These are phyloP conservation scores for Catunica adiposa DNA, from an alignment of 2,329 filamentous ascomycete genomes.

Conservation along the genomic window DNA sequence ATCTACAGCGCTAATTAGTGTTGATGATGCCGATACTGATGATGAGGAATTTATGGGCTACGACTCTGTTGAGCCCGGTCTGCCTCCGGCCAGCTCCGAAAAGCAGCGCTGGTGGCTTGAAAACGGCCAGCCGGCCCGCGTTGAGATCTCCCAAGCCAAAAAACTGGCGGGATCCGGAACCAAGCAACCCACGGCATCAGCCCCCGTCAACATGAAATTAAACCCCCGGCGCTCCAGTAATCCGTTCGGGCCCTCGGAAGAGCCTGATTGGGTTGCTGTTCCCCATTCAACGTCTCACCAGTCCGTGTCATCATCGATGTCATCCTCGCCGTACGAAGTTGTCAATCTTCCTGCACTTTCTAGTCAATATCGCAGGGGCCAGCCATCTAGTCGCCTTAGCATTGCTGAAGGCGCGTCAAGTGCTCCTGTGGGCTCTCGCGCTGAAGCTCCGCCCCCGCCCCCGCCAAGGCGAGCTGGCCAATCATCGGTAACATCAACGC, in stretches of 20 bases:
- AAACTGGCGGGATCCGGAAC: conserved; percentile 18
- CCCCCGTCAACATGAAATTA: conserved; percentile 32
- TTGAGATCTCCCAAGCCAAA: conserved; percentile 48
- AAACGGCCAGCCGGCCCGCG: conserved; percentile 57
- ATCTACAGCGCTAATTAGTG: conserved; percentile 36
- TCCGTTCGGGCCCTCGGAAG: conserved; percentile 54
- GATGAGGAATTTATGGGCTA: conserved; percentile 73
- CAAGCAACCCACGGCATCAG: conserved; percentile 22
- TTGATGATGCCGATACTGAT: conserved; percentile 35
- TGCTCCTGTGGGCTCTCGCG: conserved; percentile 19
- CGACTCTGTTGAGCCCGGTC: conserved; percentile 64
- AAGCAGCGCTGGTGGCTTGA: conserved; percentile 56
- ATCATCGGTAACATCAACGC: background rate
- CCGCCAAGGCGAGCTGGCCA: conserved; percentile 23
- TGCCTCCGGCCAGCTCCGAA: conserved; percentile 51
- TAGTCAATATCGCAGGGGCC: background rate
- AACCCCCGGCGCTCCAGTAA: conserved; percentile 66
- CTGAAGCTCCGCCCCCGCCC: conserved; percentile 30
- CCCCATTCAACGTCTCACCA: conserved; percentile 37
- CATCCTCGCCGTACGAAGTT: conserved; percentile 43
- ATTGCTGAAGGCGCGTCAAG: conserved; percentile 23
- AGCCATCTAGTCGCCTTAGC: conserved; percentile 23
- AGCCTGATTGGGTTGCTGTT: conserved; percentile 70
- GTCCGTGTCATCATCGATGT: conserved; percentile 39
- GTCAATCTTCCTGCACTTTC: conserved; percentile 29